Conservation (phyloP, 805 yeast genomes). For the Hanseniaspora thailandica region DNA sequence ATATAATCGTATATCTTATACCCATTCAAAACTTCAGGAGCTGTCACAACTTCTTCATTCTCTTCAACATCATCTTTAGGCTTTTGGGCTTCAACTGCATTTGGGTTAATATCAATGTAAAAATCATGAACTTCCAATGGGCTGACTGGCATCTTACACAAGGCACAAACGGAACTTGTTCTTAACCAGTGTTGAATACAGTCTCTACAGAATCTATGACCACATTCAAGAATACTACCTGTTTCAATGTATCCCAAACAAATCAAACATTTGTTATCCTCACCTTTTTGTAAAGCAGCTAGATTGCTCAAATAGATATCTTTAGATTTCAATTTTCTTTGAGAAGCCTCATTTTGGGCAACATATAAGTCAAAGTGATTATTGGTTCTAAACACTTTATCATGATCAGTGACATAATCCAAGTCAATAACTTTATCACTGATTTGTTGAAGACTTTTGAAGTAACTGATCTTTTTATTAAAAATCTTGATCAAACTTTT, state of each 20-base stretch:
- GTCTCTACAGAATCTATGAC: conserved; percentile 77
- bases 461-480: conserved; percentile 53
- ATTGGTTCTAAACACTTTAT: not conserved
- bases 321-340: conserved; percentile 31
- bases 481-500: conserved; percentile 1
- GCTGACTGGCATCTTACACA: conserved; percentile 48
- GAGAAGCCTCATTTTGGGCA: conserved; percentile 20
- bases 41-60: not conserved
- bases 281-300: conserved; percentile 23
- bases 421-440: conserved; percentile 30
- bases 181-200: conserved; percentile 69
- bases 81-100: not conserved
- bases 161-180: conserved; percentile 54
- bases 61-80: not conserved
- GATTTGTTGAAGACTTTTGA: conserved; percentile 68
- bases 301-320: conserved; percentile 41
- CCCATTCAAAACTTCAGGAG: not conserved
- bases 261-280: conserved; percentile 50
- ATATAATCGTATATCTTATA: not conserved
- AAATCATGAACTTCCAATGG: conserved; percentile 52
- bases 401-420: conserved; percentile 16
- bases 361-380: conserved; percentile 20
- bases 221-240: conserved; percentile 81
- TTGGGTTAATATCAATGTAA: conserved; percentile 33
- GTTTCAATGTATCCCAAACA: conserved; percentile 58